Percentiles rank a stretch among this genome's conserved stretches.
Conservation (phyloP, 2,329 filamentous ascomycete genomes). For the Myriosclerotinia scirpicola region DNA sequence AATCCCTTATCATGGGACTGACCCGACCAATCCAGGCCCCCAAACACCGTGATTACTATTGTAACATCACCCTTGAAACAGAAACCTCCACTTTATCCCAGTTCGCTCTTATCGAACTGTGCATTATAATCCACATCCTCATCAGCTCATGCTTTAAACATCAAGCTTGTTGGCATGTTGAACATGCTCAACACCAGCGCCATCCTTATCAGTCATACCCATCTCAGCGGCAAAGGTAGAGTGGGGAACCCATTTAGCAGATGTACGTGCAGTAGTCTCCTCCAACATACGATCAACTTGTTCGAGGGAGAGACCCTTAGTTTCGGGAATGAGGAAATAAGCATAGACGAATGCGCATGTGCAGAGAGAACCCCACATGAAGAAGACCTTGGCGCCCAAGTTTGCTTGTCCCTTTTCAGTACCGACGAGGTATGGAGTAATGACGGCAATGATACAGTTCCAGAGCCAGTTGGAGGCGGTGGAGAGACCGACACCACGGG, state of each 20-base stretch:
- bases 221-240: conserved; percentile 34
- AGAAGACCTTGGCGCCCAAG: conserved; percentile 43
- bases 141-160: neutral
- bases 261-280: conserved; percentile 47
- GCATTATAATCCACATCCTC: neutral
- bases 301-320: conserved; percentile 71
- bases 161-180: conserved; percentile 2
- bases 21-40: conserved; percentile 2
- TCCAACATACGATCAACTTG: conserved; percentile 67
- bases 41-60: conserved; percentile 15
- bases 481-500: conserved; percentile 81
- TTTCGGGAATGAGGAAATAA: conserved; percentile 66
- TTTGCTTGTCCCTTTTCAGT: conserved; percentile 50
- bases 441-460: conserved; percentile 71
- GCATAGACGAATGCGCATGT: conserved; percentile 55
- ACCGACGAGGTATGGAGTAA: conserved; percentile 71
- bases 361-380: conserved; percentile 63
- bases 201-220: conserved; percentile 26
- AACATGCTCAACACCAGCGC: neutral
- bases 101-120: neutral
- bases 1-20: neutral
- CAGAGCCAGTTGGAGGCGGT: conserved; percentile 91
- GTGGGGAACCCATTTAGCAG: conserved; percentile 38
- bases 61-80: neutral
- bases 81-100: conserved; percentile 1